Evolutionary conservation across 2,329 filamentous ascomycete genomes (phyloP), one percentile per base, ranked within the genome.

Genomic region (Lachnellula subtilissima): DNA sequence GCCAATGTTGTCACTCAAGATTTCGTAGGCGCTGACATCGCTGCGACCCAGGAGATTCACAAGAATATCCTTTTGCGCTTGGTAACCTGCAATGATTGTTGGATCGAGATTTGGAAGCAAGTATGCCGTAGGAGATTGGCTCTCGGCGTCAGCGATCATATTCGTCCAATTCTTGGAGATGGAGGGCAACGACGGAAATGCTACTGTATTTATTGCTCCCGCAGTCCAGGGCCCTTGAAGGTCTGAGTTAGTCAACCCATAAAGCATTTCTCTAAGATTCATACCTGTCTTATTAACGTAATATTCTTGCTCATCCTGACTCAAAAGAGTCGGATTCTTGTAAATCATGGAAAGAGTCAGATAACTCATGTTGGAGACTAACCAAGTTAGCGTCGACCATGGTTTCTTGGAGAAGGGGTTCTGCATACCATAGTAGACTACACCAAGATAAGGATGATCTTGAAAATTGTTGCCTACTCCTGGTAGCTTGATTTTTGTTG

Each of bases 391-490:
- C 56, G 8, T 14, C 12, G 15, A n/a, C 5, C 5, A 7, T 14
- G 23, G n/a, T 11, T 12, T 15, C 7, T n/a, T 9, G 14, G 19
- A 15, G 12, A 19, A 15, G 9, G 17, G 25, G 14, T 25, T n/a
- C 2, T 12, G 43, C 58, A 46, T 53, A 64, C 64, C 65, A 39
- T 64, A 65, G 40, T 67, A 64, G 2, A 63, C 54, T 3, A 60
- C 62, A 37, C 63, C 63, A 19, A 64, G 54, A 42, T 62, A 65
- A 35, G 62, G 76, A 54, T 83, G 78, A 66, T 86, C 81, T 65
- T 80, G 75, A 3, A 85, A 72, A 69, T 85, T 85, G 42, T 74
- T 76, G 39, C 84, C 85, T 9, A 88, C 83, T 50, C 82, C 85
- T 0, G 83, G 83, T 1, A 84, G 73, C 64, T 87, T 76, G 4